These are phyloP conservation scores for Fusarium camptoceras DNA, from an alignment of 2,329 filamentous ascomycete species.

Conservation along the genomic window DNA sequence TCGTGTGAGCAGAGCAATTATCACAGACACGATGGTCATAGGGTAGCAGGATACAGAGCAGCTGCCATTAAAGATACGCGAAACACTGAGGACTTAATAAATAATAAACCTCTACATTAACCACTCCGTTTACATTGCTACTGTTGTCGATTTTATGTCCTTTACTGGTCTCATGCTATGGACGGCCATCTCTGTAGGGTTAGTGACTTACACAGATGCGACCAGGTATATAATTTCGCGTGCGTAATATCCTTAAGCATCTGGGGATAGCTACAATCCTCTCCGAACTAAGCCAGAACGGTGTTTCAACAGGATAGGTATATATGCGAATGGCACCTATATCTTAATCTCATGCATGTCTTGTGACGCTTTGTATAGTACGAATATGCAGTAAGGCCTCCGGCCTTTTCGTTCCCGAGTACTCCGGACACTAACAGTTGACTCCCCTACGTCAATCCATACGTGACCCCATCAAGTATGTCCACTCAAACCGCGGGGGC, in stretches of 20 bases:
- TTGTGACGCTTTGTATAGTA: neutral
- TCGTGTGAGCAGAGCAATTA: neutral
- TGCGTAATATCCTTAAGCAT: neutral
- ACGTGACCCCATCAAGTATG: constrained; percentile 10
- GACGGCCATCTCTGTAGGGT: neutral
- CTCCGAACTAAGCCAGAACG: neutral
- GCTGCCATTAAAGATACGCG: neutral
- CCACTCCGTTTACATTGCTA: neutral
- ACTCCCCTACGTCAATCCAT: constrained; percentile 21
- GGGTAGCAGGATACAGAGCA: neutral
- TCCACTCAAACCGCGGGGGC: constrained; percentile 36
- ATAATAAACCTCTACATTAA: neutral
- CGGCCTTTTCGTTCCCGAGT: constrained; percentile 16
- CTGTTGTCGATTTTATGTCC: neutral
- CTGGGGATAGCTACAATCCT: neutral
- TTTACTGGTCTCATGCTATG: neutral
- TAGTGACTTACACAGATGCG: neutral
- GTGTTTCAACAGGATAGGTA: neutral
- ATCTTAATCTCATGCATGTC: neutral
- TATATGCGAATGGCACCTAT: neutral
- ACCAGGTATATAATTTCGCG: neutral
- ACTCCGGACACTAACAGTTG: constrained; percentile 40
- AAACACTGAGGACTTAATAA: neutral
- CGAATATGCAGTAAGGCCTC: constrained; percentile 3
- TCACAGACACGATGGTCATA: neutral